Conservation (phyloP, 257 asterid genomes). For the Solanum bulbocastanum region DNA sequence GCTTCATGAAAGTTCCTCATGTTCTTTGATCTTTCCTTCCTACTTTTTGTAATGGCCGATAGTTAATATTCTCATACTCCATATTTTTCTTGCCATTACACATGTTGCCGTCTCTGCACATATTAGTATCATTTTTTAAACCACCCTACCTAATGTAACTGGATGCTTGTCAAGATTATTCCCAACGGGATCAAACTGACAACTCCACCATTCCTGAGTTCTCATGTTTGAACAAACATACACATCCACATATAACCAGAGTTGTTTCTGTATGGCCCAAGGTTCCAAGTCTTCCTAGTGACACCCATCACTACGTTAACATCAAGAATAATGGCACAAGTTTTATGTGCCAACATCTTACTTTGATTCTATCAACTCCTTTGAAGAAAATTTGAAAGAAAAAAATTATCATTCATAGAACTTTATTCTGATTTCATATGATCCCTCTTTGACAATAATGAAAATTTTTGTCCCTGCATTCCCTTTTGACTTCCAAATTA, state of each 20-base stretch:
- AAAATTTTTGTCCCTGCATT: neutral
- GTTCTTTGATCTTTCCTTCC: neutral
- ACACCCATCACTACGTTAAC: neutral
- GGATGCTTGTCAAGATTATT: neutral
- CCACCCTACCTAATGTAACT: neutral
- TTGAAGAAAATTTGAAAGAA: neutral
- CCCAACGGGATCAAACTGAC: neutral
- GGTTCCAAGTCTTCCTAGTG: neutral
- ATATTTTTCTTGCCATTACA: neutral
- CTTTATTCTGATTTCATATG: neutral
- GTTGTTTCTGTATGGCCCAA: neutral
- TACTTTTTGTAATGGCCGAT: neutral
- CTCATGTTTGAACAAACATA: neutral
- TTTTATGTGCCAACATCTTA: neutral
- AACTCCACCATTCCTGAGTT: neutral
- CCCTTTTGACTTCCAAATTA: neutral
- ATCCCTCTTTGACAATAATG: neutral
- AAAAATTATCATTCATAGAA: neutral
- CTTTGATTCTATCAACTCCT: neutral
- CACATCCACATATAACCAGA: neutral
- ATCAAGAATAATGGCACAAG: neutral
- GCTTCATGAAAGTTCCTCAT: neutral
- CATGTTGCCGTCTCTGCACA: neutral
- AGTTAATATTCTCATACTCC: neutral
- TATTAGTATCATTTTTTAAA: neutral